phyloP scores from a whole-genome alignment of 1,284 basidiomycete species.

The Ganoderma sp. region DNA sequence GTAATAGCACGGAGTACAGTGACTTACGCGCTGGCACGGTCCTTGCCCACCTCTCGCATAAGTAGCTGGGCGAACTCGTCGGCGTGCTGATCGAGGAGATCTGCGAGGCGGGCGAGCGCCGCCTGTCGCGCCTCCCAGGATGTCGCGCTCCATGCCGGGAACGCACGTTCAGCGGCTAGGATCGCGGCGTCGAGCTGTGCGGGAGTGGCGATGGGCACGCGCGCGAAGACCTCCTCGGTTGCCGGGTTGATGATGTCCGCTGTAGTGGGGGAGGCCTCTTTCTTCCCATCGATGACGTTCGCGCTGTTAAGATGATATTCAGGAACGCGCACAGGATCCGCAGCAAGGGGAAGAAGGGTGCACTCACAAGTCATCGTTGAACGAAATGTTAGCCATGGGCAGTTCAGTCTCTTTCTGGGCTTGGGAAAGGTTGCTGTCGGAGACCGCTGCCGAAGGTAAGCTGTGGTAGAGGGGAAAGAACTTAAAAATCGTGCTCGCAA shows the following conservation, averaged over 20 bases:
- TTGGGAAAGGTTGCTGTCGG: not conserved
- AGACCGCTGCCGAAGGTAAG: not conserved
- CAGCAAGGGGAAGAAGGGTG: not conserved
- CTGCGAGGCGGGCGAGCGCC: slow-evolving; percentile 16
- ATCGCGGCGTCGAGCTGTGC: slow-evolving; percentile 27
- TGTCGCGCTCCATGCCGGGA: slow-evolving; percentile 22
- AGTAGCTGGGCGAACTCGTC: slow-evolving; percentile 18
- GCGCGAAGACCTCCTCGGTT: slow-evolving; percentile 22
- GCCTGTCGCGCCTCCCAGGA: slow-evolving; percentile 23
- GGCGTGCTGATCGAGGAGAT: slow-evolving; percentile 15
- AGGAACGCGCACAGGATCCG: not conserved
- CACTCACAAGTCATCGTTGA: not conserved
- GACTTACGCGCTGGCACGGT: slow-evolving; percentile 23
- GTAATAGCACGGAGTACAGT: not conserved
- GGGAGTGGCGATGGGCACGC: slow-evolving; percentile 24
- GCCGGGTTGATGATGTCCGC: slow-evolving; percentile 25
- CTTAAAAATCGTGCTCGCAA: not conserved
- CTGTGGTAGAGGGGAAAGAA: not conserved
- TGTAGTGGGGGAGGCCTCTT: slow-evolving; percentile 11
- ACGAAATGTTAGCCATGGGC: not conserved
- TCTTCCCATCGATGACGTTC: slow-evolving; percentile 22
- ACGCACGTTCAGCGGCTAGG: slow-evolving; percentile 21
- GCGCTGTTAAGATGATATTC: not conserved
- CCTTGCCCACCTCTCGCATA: slow-evolving; percentile 27
- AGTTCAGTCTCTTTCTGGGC: not conserved